phyloP scores from a whole-genome alignment of 331 rosid genomes.

The Rhamnella rubrinervis region DNA sequence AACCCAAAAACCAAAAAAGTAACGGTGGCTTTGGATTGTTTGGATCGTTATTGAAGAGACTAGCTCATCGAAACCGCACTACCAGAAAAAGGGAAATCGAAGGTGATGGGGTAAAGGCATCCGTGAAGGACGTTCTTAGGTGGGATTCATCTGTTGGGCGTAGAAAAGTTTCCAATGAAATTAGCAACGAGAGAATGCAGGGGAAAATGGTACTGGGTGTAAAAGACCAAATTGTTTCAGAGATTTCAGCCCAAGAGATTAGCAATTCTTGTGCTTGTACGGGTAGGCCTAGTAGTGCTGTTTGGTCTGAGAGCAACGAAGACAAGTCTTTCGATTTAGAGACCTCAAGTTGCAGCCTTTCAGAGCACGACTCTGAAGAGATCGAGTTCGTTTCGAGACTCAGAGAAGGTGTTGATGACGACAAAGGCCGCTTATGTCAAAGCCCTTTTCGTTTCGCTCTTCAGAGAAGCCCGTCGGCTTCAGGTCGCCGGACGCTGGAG shows the following conservation, averaged over 20 bases:
- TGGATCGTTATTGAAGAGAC: conserved; percentile 65
- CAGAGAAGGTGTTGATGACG: conserved; percentile 14
- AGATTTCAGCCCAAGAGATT: conserved; percentile 18
- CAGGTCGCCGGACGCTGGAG: conserved; percentile 62
- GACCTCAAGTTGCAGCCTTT: conserved; percentile 45
- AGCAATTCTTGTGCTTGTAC: conserved; percentile 35
- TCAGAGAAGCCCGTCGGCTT: conserved; percentile 35
- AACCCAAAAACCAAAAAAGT: conserved; percentile 34
- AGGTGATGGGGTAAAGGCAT: conserved; percentile 11
- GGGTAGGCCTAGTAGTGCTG: conserved; percentile 57
- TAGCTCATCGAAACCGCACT: conserved; percentile 28
- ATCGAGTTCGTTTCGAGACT: conserved; percentile 28
- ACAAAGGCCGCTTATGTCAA: conserved; percentile 40
- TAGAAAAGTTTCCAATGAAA: conserved; percentile 13
- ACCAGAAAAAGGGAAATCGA: conserved; percentile 35
- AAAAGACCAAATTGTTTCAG: conserved; percentile 11
- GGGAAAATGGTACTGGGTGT: background rate
- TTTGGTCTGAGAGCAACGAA: conserved; percentile 78
- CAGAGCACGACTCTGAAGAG: conserved; percentile 31
- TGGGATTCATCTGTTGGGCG: conserved; percentile 46
- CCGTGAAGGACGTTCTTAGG: conserved; percentile 38
- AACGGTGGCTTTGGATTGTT: conserved; percentile 46
- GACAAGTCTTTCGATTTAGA: conserved; percentile 55
- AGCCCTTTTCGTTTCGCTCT: conserved; percentile 79
- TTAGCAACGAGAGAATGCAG: conserved; percentile 1